phyloP scores from a whole-genome alignment of 768 basidiomycete genomes.

The Termitomyces sp. region DNA sequence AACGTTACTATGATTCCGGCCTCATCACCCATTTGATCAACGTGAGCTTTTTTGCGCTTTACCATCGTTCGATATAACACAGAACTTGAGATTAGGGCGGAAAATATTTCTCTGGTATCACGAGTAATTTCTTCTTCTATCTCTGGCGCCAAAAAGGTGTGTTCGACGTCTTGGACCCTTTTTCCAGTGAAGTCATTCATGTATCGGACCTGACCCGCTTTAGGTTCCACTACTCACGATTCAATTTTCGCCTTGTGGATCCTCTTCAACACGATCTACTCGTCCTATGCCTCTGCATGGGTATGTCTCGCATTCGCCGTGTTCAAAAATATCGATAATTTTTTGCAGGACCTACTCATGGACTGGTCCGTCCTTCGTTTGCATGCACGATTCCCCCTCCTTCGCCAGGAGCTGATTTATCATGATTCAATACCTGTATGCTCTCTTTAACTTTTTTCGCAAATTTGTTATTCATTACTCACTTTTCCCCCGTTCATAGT shows the following conservation, averaged over 20 bases:
- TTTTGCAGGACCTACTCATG: conserved; percentile 71
- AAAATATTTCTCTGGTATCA: conserved; percentile 72
- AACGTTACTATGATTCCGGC: conserved; percentile 80
- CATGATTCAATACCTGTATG: conserved; percentile 55
- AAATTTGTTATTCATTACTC: background rate
- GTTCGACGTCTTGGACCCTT: background rate
- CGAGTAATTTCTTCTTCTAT: conserved; percentile 66
- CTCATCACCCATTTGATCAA: conserved; percentile 82
- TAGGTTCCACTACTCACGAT: conserved; percentile 29
- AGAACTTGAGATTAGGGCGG: conserved; percentile 55
- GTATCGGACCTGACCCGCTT: background rate
- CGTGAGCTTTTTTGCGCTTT: conserved; percentile 34
- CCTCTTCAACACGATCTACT: conserved; percentile 56
- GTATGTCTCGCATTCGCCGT: conserved; percentile 36
- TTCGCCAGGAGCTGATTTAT: conserved; percentile 78
- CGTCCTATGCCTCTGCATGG: conserved; percentile 77
- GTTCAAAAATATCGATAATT: background rate
- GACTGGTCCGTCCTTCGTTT: conserved; percentile 86
- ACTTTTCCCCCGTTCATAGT: conserved; percentile 28
- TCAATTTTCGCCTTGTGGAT: conserved; percentile 66
- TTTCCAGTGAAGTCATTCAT: background rate
- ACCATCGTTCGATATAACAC: background rate
- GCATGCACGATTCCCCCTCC: conserved; percentile 50
- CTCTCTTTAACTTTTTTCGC: background rate
- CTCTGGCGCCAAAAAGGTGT: conserved; percentile 72